phyloP scores from a whole-genome alignment of 1,284 basidiomycete species.

The Meripilus lineatus region DNA sequence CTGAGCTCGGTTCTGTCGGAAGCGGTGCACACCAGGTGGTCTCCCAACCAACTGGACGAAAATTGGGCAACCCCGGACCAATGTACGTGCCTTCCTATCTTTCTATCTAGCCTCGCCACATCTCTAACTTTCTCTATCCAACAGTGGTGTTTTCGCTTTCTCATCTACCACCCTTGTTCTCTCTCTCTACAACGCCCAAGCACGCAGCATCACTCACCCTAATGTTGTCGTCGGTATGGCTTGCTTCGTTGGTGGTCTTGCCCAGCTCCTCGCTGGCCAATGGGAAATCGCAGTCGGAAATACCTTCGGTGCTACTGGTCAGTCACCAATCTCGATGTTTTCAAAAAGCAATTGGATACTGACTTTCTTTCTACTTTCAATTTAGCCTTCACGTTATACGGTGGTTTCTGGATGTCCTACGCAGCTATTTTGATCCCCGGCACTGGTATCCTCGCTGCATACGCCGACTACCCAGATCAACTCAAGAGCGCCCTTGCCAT shows the following conservation, averaged over 20 bases:
- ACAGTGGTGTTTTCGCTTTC: slow-evolving; percentile 32
- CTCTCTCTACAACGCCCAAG: slow-evolving; percentile 58
- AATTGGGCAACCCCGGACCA: slow-evolving; percentile 25
- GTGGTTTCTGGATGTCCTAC: slow-evolving; percentile 76
- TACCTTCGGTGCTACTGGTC: slow-evolving; percentile 64
- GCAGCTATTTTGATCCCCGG: neutral
- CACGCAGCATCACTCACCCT: slow-evolving; percentile 45
- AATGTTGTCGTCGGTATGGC: slow-evolving; percentile 86
- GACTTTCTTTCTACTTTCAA: slow-evolving; percentile 1
- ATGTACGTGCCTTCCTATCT: slow-evolving; percentile 20
- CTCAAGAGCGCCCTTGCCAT: neutral
- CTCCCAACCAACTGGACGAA: slow-evolving; percentile 10
- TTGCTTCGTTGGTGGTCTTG: slow-evolving; percentile 77
- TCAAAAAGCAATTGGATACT: neutral
- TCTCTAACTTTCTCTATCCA: neutral
- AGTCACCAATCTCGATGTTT: slow-evolving; percentile 23
- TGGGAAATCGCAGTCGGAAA: slow-evolving; percentile 81
- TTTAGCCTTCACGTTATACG: slow-evolving; percentile 79
- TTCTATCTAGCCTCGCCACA: neutral
- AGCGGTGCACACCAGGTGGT: slow-evolving; percentile 6
- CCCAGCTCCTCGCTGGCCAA: slow-evolving; percentile 72
- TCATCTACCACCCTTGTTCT: slow-evolving; percentile 71
- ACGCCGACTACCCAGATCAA: neutral
- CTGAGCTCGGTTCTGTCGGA: slow-evolving; percentile 11
- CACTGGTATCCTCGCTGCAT: neutral